A percentile compares a stretch with the other conserved stretches of the same genome.
Evolutionary conservation across 179 eudicot genomes (phyloP).

Genomic region (Nepenthes alata): DNA sequence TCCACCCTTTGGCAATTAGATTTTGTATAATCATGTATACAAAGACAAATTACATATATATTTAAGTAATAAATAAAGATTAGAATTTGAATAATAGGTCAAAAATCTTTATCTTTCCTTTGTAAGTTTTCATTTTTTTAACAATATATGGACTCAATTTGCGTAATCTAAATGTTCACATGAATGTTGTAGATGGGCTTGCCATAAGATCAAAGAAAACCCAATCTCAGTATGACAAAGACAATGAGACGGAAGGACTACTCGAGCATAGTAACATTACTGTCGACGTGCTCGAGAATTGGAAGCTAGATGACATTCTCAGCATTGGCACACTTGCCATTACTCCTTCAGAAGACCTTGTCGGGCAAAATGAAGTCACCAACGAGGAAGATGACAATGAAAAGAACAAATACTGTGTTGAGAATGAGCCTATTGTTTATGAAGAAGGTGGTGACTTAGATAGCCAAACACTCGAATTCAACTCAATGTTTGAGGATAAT

Average conservation of each 20-base stretch:
- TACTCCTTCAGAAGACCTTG: conserved; percentile 17
- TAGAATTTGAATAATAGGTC: no score
- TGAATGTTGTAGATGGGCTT: no score
- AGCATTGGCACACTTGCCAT: conserved; percentile 57
- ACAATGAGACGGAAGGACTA: conserved; percentile 18
- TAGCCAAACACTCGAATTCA: conserved; percentile 14
- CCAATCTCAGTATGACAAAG: background rate
- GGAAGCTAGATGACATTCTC: conserved; percentile 41
- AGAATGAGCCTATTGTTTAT: background rate
- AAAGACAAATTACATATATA: no score
- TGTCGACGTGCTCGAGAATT: conserved; percentile 21
- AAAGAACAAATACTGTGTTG: background rate
- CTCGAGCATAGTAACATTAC: conserved; percentile 18
- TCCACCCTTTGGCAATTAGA: no score
- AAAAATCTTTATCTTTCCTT: no score
- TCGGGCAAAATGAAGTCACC: background rate
- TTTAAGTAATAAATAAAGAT: no score
- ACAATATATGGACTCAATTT: no score
- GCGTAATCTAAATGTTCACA: no score
- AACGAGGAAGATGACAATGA: conserved; percentile 6
- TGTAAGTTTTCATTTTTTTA: no score
- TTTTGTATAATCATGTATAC: no score
- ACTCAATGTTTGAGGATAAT: conserved; percentile 19
- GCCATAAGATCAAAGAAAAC: background rate
- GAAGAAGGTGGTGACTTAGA: background rate